phyloP scores from a whole-genome alignment of 1,284 basidiomycete genomes.

The Cutaneotrichosporon cyanovorans region DNA sequence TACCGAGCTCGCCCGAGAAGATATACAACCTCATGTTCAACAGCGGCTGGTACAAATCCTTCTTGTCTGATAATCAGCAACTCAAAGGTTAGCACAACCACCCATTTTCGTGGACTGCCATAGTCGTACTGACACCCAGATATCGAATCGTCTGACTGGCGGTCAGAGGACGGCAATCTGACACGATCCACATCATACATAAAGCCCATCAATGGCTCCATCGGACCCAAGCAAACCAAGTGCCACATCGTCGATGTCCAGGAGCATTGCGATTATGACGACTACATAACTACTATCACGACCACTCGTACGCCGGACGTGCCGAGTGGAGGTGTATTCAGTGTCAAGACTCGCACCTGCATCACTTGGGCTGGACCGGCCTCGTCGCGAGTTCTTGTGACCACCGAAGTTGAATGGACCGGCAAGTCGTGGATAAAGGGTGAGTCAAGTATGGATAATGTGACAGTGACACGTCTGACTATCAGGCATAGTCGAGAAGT shows the following conservation, averaged over 20 bases:
- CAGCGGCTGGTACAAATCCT: constrained; percentile 90
- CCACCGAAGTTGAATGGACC: constrained; percentile 90
- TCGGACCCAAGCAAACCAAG: constrained; percentile 91
- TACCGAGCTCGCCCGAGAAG: constrained; percentile 87
- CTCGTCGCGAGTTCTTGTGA: constrained; percentile 71
- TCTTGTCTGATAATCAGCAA: constrained; percentile 80
- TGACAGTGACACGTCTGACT: background rate
- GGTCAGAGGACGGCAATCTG: constrained; percentile 60
- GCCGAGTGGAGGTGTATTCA: constrained; percentile 82
- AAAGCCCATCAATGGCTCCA: constrained; percentile 77
- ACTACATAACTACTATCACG: constrained; percentile 74
- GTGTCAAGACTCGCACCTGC: constrained; percentile 88
- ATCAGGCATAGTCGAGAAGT: constrained; percentile 84
- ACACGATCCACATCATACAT: constrained; percentile 88
- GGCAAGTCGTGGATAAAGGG: constrained; percentile 94
- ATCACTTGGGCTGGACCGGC: constrained; percentile 84
- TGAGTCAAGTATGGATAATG: too few species aligned
- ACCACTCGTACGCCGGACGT: constrained; percentile 93
- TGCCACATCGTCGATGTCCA: constrained; percentile 87
- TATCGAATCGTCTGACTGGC: constrained; percentile 87
- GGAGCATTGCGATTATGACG: constrained; percentile 71
- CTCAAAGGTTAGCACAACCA: constrained; percentile 77
- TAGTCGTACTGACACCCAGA: constrained; percentile 50
- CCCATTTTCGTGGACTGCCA: constrained; percentile 15
- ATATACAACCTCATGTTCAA: constrained; percentile 95